Evolutionary conservation across 345 rosid species (phyloP).

Genomic region (Fremontodendron californicum): DNA sequence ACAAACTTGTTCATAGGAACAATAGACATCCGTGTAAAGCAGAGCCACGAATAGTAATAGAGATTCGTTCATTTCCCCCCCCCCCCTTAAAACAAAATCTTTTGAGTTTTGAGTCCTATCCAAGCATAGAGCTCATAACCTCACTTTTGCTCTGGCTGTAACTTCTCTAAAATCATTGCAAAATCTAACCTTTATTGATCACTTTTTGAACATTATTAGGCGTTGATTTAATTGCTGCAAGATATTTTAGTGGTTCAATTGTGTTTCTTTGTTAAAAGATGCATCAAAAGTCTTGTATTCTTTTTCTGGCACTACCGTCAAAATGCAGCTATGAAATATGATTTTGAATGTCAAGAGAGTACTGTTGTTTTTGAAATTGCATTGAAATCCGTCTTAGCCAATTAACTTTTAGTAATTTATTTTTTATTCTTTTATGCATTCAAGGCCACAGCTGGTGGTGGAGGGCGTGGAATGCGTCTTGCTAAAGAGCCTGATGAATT

Average conservation of each 20-base stretch:
- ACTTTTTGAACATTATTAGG: not conserved
- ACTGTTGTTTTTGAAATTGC: not conserved
- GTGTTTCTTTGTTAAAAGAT: not conserved
- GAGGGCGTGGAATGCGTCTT: conserved; percentile 99
- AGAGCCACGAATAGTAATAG: not conserved
- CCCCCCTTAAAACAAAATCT: not conserved
- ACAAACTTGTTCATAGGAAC: not conserved
- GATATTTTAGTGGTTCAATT: not conserved
- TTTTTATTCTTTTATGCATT: conserved; percentile 15
- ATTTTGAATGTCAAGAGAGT: not conserved
- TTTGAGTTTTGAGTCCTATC: not conserved
- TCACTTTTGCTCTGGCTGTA: not conserved
- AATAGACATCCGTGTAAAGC: not conserved
- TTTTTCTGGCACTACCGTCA: not conserved
- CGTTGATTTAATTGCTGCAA: not conserved
- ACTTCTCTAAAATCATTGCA: conserved; percentile 1
- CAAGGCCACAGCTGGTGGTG: conserved; percentile 99
- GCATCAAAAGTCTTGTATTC: not conserved
- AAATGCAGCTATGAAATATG: not conserved
- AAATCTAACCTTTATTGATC: not conserved
- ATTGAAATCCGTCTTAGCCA: not conserved
- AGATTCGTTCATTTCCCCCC: not conserved
- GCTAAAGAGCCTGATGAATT: conserved; percentile 93
- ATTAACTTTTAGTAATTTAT: not conserved
- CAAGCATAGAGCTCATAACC: not conserved